Percentiles rank a stretch among this genome's conserved stretches.
Conservation (phyloP, 371 early-diverging fungal species). For the Rozella allomycis region DNA sequence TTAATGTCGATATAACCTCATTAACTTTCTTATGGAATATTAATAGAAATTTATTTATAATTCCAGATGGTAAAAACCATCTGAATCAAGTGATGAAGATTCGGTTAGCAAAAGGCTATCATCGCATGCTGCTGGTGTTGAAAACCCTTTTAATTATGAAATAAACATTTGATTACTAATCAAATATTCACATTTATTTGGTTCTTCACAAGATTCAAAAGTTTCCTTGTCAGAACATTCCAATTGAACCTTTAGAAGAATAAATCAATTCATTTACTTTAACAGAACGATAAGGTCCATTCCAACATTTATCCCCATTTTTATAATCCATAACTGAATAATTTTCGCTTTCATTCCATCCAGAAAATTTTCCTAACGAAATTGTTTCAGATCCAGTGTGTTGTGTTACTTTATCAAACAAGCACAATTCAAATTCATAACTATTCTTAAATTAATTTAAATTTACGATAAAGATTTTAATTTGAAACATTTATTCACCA, state of each 20-base stretch:
- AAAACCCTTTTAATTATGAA: too few relatives aligned
- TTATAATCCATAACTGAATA: constrained; percentile 37
- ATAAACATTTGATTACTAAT: too few relatives aligned
- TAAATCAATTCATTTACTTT: too few relatives aligned
- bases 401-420: constrained; percentile 50
- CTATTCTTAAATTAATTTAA: constrained; percentile 8
- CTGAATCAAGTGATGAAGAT: too few relatives aligned
- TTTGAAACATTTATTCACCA: constrained; percentile 36
- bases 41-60: too few relatives aligned
- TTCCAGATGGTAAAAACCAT: too few relatives aligned
- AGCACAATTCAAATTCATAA: constrained; percentile 61
- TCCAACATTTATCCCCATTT: constrained; percentile 70
- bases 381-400: constrained; percentile 44
- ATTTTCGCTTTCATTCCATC: constrained; percentile 10
- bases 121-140: constrained; percentile 66
- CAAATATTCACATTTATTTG: constrained; percentile 76
- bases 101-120: too few relatives aligned
- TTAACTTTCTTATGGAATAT: too few relatives aligned
- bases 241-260: too few relatives aligned
- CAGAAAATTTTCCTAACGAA: constrained; percentile 11
- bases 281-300: constrained; percentile 62
- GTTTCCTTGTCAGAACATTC: constrained; percentile 46
- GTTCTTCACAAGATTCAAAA: constrained; percentile 51
- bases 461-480: not conserved
- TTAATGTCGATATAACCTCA: too few relatives aligned